Evolutionary conservation across 1,284 basidiomycete genomes (phyloP), one percentile per base, ranked within the genome.

Genomic region (Melampsora larici-populina): DNA sequence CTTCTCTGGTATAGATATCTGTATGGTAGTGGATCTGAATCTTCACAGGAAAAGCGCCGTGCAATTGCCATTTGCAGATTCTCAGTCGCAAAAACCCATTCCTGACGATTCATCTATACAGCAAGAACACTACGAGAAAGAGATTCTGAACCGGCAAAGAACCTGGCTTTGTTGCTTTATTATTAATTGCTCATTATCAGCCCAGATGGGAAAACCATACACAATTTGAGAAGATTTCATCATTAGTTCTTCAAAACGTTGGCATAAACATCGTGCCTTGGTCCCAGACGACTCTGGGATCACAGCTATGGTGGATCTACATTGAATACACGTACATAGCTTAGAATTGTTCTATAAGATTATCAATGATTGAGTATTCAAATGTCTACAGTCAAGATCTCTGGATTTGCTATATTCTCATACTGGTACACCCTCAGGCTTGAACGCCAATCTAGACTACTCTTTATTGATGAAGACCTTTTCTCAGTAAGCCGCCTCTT

Each of bases 401-500:
- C 87, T 97, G 46, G 95, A 97, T 83, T 89, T 94, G 79, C 86
- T 97, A 65, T 96, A 97, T 84, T 92, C 92, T 7, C 90, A 90
- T 18, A 93, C 90, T 6, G 89, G 88, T 43, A 88, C 92, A 13
- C 86, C 90, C 0, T 94, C 92, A 0, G 95, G 94, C 1, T 85
- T 98, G 64, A 90, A 94, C 78, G 87, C 88, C n/a, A 90, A 94
- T 82, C 90, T 90, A 80, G 93, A 98, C 83, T 97, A 94, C 85
- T 86, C 92, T 17, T 36, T 64, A 8, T 64, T 64, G 18, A 64
- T 64, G 62, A 64, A 64, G 33, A 64, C 62, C 3, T 64, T 64
- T 64, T 64, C 62, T 18, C 62, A 64, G 62, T 64, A 36, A 36
- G 62, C 21, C 40, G 40, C 40, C 13, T 11, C 40, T 7, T 43